These are phyloP conservation scores for Cocos nucifera DNA, from an alignment of 176 grass and related monocot species.

Conservation along the genomic window DNA sequence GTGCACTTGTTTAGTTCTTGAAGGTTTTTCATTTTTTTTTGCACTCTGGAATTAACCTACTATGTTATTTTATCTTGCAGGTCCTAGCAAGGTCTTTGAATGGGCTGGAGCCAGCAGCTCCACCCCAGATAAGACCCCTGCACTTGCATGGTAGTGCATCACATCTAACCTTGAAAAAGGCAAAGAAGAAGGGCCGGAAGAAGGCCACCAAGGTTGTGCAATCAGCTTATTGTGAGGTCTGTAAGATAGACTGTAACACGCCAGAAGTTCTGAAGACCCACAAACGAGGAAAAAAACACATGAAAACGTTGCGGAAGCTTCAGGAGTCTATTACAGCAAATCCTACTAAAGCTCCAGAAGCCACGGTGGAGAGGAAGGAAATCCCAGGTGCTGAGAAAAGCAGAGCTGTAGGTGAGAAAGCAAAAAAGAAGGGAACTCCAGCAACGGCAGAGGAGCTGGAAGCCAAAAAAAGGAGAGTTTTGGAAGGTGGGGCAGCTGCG, in stretches of 20 bases:
- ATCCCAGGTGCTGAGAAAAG: slow-evolving; percentile 8
- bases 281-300: slow-evolving; percentile 72
- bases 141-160: slow-evolving; percentile 34
- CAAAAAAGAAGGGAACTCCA: slow-evolving; percentile 31
- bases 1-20: too few relatives aligned
- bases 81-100: background rate
- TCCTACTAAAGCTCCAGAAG: background rate
- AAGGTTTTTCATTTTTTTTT: too few relatives aligned
- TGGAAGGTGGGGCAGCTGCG: slow-evolving; percentile 46
- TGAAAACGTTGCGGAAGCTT: slow-evolving; percentile 70
- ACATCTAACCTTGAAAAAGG: slow-evolving; percentile 16
- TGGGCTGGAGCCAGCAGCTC: background rate
- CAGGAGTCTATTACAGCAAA: slow-evolving; percentile 44
- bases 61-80: background rate
- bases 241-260: slow-evolving; percentile 61
- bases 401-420: slow-evolving; percentile 10
- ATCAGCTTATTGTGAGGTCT: slow-evolving; percentile 50
- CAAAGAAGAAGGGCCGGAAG: slow-evolving; percentile 24
- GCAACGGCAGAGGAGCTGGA: slow-evolving; percentile 42
- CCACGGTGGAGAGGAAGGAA: slow-evolving; percentile 3
- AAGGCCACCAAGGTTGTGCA: slow-evolving; percentile 31
- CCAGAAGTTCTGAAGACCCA: slow-evolving; percentile 46
- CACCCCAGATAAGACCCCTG: slow-evolving; percentile 12
- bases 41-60: background rate
- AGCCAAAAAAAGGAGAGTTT: slow-evolving; percentile 52